Evolutionary conservation across 2,329 filamentous ascomycete species (phyloP).

Genomic region (Colletotrichum sp.): DNA sequence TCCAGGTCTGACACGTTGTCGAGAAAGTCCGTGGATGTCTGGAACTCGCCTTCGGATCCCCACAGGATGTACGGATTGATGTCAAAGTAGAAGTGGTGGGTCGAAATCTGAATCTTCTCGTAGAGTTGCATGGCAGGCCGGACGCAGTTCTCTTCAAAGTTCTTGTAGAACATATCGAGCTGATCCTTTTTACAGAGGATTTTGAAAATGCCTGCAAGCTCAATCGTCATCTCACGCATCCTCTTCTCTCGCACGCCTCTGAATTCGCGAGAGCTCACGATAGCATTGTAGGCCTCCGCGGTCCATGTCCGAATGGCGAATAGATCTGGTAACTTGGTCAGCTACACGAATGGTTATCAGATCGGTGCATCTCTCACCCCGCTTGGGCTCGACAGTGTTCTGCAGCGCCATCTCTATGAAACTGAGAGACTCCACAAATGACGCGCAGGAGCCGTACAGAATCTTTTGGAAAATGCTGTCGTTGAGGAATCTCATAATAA

Average conservation of each 20-base stretch:
- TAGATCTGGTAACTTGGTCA: constrained; percentile 29
- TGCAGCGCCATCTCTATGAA: constrained; percentile 40
- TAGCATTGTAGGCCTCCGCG: constrained; percentile 39
- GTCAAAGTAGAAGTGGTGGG: constrained; percentile 41
- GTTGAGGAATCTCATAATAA: constrained; percentile 39
- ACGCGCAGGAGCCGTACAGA: constrained; percentile 30
- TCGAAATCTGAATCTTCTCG: constrained; percentile 42
- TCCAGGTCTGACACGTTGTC: constrained; percentile 34
- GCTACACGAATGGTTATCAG: background rate
- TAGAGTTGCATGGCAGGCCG: constrained; percentile 39
- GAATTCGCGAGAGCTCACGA: constrained; percentile 36
- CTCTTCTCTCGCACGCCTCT: constrained; percentile 24
- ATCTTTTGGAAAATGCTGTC: constrained; percentile 38
- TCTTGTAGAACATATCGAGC: constrained; percentile 24
- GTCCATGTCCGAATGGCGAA: constrained; percentile 41
- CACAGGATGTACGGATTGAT: constrained; percentile 34
- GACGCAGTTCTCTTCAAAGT: constrained; percentile 32
- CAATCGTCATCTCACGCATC: constrained; percentile 29
- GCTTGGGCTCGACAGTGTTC: constrained; percentile 37
- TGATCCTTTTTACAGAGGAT: constrained; percentile 31
- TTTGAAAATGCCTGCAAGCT: constrained; percentile 31
- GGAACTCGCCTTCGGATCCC: constrained; percentile 25
- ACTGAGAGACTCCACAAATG: constrained; percentile 30
- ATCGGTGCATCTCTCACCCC: constrained; percentile 29
- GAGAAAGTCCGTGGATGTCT: constrained; percentile 33